Evolutionary conservation across 1,284 basidiomycete species (phyloP), one percentile per base, ranked within the genome.

Genomic region (Trichosporon sp.): DNA sequence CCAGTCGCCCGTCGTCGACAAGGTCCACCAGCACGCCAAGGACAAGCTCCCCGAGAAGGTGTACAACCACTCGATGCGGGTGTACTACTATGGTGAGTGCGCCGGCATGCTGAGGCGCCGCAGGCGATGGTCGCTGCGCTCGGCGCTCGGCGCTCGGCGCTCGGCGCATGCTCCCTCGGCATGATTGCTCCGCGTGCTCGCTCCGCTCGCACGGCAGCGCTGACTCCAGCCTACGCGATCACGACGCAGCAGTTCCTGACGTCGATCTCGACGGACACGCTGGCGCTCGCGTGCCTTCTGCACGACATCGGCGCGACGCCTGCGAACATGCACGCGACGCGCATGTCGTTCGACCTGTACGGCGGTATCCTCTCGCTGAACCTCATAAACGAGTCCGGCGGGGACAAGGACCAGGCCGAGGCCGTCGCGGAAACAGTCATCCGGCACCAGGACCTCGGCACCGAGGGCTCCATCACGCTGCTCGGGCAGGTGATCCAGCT

Each of bases 251-350:
- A 34, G 32, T 56, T n/a, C 70, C 72, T 1, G 64, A 74, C 44
- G 67, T 53, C 67, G 84, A 75, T 81, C 35, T 86, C 85, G 75
- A 83, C 78, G 65, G 85, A 87, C 81, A 87, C 87, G 18, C 87
- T 87, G 77, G 87, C 86, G 73, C 80, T 87, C 56, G 81, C 86
- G 31, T 86, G 86, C 70, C 81, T 88, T 27, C 77, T 88, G 66
- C 87, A 88, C 73, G 87, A 88, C 75, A 87, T 88, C 68, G 87
- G 87, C 47, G 86, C 86, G 3, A 86, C 87, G 8, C 84, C 87
- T 63, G 80, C 80, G 56, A 86, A 86, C 76, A 82, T 87, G 62
- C 76, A 85, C 5, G 85, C 85, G 47, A 88, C 87, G 11, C 86
- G 87, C 72, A 82, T 88, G 80, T 87, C 86, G 27, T 88, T 88